Percentiles rank a stretch among this genome's conserved stretches.
phyloP scores from a whole-genome alignment of 192 early-diverging fungal species.

The Umbelopsis ramanniana region DNA sequence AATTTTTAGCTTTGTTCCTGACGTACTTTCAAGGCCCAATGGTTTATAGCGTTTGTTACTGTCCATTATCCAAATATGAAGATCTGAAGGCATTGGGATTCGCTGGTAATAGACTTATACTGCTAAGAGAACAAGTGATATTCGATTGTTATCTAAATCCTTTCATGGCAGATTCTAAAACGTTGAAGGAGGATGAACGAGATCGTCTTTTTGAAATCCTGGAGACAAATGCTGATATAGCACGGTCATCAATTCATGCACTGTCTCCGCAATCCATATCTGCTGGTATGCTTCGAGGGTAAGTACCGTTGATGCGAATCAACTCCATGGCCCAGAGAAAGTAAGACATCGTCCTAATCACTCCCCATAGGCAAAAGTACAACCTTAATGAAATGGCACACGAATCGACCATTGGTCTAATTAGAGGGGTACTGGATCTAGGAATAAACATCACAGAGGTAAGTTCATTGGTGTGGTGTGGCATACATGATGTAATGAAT shows the following conservation, averaged over 20 bases:
- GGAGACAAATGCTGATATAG: conserved; percentile 56
- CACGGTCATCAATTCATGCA: conserved; percentile 85
- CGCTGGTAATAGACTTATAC: conserved; percentile 58
- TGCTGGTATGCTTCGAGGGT: conserved; percentile 85
- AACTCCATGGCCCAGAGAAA: neutral
- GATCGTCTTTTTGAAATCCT: conserved; percentile 71
- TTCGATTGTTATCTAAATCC: neutral
- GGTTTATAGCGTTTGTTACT: conserved; percentile 95
- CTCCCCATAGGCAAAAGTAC: conserved; percentile 67
- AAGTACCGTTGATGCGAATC: neutral
- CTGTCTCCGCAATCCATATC: conserved; percentile 94
- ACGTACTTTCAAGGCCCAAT: conserved; percentile 72
- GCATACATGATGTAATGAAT: neutral
- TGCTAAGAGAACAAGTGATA: neutral
- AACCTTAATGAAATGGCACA: conserved; percentile 95
- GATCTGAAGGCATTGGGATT: conserved; percentile 78
- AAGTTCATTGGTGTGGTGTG: neutral
- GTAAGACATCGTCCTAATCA: neutral
- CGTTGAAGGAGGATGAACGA: conserved; percentile 77
- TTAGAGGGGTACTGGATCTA: conserved; percentile 62
- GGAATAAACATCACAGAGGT: conserved; percentile 77
- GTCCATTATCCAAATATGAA: conserved; percentile 64
- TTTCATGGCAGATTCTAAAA: conserved; percentile 85
- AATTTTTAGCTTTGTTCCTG: too few relatives aligned
- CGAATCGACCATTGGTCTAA: conserved; percentile 89